These are phyloP conservation scores for Solanum megistacrolobum DNA, from an alignment of 257 asterid species.

Conservation along the genomic window DNA sequence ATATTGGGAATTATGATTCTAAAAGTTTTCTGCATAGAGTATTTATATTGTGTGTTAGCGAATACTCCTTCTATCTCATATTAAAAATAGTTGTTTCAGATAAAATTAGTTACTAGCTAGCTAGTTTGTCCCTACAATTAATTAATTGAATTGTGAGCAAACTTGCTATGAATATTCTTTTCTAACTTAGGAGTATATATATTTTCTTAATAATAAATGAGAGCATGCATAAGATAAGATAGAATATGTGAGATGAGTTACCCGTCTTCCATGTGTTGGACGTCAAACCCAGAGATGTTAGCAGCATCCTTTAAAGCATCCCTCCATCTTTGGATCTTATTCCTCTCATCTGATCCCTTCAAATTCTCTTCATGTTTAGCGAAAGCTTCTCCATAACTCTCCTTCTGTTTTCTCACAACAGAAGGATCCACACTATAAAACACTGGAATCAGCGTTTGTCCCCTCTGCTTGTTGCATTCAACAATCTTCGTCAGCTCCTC, in stretches of 20 bases:
- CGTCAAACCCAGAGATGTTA: background rate
- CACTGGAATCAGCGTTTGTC: background rate
- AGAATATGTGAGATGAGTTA: background rate
- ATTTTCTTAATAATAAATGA: too few relatives aligned
- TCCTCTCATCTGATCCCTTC: background rate
- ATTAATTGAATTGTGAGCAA: background rate
- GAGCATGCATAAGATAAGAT: too few relatives aligned
- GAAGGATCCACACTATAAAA: constrained; percentile 9
- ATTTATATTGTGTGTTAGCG: too few relatives aligned
- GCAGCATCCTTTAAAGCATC: constrained; percentile 3
- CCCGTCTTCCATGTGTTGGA: constrained; percentile 2
- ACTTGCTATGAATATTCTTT: too few relatives aligned
- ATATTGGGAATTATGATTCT: too few relatives aligned
- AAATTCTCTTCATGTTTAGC: background rate
- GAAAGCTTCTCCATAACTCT: background rate
- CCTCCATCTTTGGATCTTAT: constrained; percentile 3
- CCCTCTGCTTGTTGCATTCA: background rate
- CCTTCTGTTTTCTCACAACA: constrained; percentile 1
- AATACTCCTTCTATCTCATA: too few relatives aligned
- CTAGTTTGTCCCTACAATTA: too few relatives aligned
- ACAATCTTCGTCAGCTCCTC: constrained; percentile 3
- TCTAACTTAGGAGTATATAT: too few relatives aligned
- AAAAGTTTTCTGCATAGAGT: too few relatives aligned
- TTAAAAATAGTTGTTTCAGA: too few relatives aligned
- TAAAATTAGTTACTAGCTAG: too few relatives aligned